Percentiles rank a stretch among this genome's conserved stretches.
phyloP scores from a whole-genome alignment of 768 basidiomycete genomes.

The Melanogaster broomeanus region DNA sequence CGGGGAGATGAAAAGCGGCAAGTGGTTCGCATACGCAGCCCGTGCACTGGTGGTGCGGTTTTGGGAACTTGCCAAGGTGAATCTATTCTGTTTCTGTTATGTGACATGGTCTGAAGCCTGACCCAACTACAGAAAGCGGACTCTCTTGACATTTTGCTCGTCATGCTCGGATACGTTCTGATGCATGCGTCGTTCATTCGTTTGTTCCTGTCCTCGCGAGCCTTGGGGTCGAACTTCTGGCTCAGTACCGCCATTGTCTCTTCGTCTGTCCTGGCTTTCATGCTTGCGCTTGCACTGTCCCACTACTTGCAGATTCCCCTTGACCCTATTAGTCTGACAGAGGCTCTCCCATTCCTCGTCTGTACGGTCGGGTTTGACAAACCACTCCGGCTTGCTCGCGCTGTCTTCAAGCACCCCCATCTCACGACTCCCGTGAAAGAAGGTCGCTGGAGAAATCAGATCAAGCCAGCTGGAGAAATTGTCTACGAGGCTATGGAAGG shows the following conservation, averaged over 20 bases:
- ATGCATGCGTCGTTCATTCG: constrained; percentile 97
- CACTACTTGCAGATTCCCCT: constrained; percentile 82
- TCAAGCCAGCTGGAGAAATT: constrained; percentile 81
- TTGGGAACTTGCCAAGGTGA: constrained; percentile 81
- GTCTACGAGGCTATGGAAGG: constrained; percentile 81
- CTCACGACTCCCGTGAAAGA: constrained; percentile 41
- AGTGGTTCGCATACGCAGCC: constrained; percentile 89
- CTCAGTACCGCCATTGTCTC: constrained; percentile 72
- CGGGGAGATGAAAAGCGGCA: constrained; percentile 75
- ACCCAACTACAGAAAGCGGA: constrained; percentile 72
- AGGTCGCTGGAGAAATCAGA: constrained; percentile 43
- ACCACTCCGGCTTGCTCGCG: constrained; percentile 86
- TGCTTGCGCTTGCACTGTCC: constrained; percentile 78
- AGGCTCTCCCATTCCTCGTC: constrained; percentile 96
- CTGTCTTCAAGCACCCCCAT: constrained; percentile 85
- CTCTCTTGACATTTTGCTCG: constrained; percentile 92
- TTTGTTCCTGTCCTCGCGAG: constrained; percentile 84
- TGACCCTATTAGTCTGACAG: constrained; percentile 90
- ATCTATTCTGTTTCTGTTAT: constrained; percentile 18
- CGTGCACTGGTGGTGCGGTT: constrained; percentile 76
- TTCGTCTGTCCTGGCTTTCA: constrained; percentile 79
- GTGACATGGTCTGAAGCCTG: constrained; percentile 9
- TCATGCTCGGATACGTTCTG: constrained; percentile 88
- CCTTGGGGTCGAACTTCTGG: constrained; percentile 78
- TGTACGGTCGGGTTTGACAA: constrained; percentile 99